Base-by-base conservation (phyloP, 228 moss, liverwort and hornwort genomes). In the Sphagnum magellanicum region DNA sequence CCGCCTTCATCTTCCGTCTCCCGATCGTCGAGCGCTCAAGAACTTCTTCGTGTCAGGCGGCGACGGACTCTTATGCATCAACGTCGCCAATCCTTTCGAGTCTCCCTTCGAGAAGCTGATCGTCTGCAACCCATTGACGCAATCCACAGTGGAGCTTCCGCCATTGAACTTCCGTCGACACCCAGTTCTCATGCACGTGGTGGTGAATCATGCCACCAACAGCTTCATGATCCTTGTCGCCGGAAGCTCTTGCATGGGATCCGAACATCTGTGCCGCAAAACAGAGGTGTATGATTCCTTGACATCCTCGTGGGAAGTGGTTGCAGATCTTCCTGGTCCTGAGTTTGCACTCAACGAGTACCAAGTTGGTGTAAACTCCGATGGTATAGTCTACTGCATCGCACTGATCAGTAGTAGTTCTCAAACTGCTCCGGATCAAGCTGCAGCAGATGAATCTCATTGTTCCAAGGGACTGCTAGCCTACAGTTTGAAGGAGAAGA, bases 251-350 rank as follows among this genome's bases (percentile, higher is more conserved):
- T 59, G 69, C 11, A 75, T 71, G 7, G 78, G 78, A 4, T 81
- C 66, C 0, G 81, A 74, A 5, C 63, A 58, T 0, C 0, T 79
- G 0, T 84, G 81, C 0, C 32, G 71, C 4, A 84, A 76, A 58
- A 84, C 76, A 0, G 84, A 84, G 51, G 76, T 52, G 9, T 84
- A 78, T 16, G 76, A 79, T 59, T 84, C 84, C 0, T 66, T 13
- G 6, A 74, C 63, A 0, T 66, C 61, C 5, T 3, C 6, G 5
- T 84, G 84, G 84, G 70, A 68, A 1, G 74, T 68, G 3, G n/a
- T 51, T 6, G 81, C 73, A 0, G 76, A 81, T 46, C 17, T 84
- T 66, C 49, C 74, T 0, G 68, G 71, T 5, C 72, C 64, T 5
- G 8, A 60, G 0, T 84, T 78, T 9, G 76, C 71, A 0, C 13